Evolutionary conservation across 176 grass and related monocot genomes (phyloP).

Genomic region (Musa acuminata): DNA sequence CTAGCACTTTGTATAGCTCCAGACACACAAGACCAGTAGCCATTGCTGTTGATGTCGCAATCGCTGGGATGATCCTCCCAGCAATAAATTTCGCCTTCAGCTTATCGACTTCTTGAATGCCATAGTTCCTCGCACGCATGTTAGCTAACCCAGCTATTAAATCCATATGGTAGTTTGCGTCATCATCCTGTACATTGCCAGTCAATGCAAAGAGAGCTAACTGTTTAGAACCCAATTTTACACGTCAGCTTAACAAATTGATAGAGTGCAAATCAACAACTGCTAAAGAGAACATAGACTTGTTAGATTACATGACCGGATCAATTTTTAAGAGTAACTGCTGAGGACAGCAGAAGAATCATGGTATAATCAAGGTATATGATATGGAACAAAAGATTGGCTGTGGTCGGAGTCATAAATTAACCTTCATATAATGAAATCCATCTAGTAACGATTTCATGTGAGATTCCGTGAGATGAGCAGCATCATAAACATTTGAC

Average conservation of each 20-base stretch:
- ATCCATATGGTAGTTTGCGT: slow-evolving; percentile 93
- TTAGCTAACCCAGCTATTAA: slow-evolving; percentile 85
- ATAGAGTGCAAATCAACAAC: slow-evolving; percentile 1
- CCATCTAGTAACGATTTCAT: no score
- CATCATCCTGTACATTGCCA: slow-evolving; percentile 58
- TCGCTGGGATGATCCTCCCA: slow-evolving; percentile 83
- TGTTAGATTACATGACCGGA: no score
- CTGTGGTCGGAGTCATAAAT: no score
- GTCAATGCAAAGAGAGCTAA: neutral
- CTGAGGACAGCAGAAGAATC: no score
- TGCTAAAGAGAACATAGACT: neutral
- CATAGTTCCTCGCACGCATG: slow-evolving; percentile 87
- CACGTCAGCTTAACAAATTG: neutral
- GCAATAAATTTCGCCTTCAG: slow-evolving; percentile 94
- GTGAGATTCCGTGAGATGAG: no score
- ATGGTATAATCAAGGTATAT: no score
- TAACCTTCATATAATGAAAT: no score
- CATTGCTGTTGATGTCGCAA: slow-evolving; percentile 70
- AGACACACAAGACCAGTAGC: slow-evolving; percentile 82
- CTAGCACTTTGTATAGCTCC: slow-evolving; percentile 74
- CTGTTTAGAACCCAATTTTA: neutral
- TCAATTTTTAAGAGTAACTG: no score
- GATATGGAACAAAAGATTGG: no score
- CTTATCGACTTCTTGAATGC: slow-evolving; percentile 78
- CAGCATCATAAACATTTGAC: no score